These are phyloP conservation scores for Wickerhamomyces kurtzmanii DNA, from an alignment of 805 yeast genomes.

Conservation along the genomic window DNA sequence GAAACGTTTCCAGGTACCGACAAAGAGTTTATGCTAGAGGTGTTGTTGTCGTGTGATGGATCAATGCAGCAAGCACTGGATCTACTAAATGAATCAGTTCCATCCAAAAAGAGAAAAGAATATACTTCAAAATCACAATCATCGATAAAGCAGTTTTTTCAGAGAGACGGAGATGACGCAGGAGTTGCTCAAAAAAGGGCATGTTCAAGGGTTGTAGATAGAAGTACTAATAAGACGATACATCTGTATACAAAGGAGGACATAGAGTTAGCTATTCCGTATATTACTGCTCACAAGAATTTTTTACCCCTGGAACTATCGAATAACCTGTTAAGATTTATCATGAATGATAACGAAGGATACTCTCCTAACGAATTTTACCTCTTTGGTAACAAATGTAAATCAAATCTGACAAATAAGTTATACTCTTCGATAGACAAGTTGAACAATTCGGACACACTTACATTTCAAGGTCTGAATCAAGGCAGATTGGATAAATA, in stretches of 20 bases:
- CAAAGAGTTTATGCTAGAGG: slow-evolving; percentile 32
- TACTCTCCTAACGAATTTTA: slow-evolving; percentile 40
- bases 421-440: slow-evolving; percentile 20
- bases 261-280: slow-evolving; percentile 38
- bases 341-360: slow-evolving; percentile 27
- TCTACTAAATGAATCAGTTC: slow-evolving; percentile 27
- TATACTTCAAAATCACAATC: slow-evolving; percentile 5
- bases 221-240: slow-evolving; percentile 18
- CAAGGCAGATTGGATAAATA: slow-evolving; percentile 21
- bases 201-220: slow-evolving; percentile 3
- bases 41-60: slow-evolving; percentile 45
- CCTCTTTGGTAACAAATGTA: slow-evolving; percentile 52
- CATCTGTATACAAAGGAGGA: slow-evolving; percentile 41
- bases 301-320: slow-evolving; percentile 45
- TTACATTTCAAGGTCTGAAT: slow-evolving; percentile 30
- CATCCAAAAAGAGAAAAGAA: slow-evolving; percentile 6
- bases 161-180: slow-evolving; percentile 5
- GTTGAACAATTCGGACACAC: slow-evolving; percentile 7
- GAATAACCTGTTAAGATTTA: slow-evolving; percentile 27
- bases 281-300: slow-evolving; percentile 36
- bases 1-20: slow-evolving; percentile 33
- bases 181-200: slow-evolving; percentile 9
- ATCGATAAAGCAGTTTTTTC: slow-evolving; percentile 10
- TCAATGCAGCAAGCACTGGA: slow-evolving; percentile 30
- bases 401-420: slow-evolving; percentile 44